Percentiles rank a stretch among this genome's conserved stretches.
These are phyloP conservation scores for Exophiala xenobiotica DNA, from an alignment of 2,329 filamentous ascomycete genomes.

Conservation along the genomic window DNA sequence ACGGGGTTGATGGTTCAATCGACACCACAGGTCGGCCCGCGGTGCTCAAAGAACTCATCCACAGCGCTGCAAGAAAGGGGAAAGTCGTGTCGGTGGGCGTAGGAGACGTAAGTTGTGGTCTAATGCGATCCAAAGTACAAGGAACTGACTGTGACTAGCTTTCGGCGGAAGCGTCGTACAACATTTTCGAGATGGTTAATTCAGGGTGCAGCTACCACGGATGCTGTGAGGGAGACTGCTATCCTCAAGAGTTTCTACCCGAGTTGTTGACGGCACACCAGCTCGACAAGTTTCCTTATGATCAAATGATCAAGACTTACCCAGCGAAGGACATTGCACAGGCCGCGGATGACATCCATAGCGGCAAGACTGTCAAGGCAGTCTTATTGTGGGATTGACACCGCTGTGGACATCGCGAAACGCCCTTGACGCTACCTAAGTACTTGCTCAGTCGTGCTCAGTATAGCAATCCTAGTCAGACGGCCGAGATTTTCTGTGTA, in stretches of 20 bases:
- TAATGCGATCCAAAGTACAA: not conserved
- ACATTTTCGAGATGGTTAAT: slow-evolving; percentile 29
- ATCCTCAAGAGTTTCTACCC: slow-evolving; percentile 29
- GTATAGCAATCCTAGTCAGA: too few species aligned
- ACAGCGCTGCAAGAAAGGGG: slow-evolving; percentile 28
- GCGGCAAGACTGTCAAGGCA: slow-evolving; percentile 34
- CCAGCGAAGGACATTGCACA: slow-evolving; percentile 35
- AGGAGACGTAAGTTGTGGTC: slow-evolving; percentile 19
- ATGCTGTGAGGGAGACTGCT: slow-evolving; percentile 28
- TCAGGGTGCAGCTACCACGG: slow-evolving; percentile 28
- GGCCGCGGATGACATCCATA: slow-evolving; percentile 33
- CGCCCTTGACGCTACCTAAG: too few species aligned
- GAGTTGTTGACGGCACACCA: slow-evolving; percentile 21
- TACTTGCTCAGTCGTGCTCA: too few species aligned
- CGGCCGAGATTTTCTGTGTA: too few species aligned
- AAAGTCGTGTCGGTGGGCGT: slow-evolving; percentile 30
- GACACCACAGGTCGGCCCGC: slow-evolving; percentile 27
- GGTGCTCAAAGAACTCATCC: slow-evolving; percentile 26
- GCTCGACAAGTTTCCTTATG: slow-evolving; percentile 48
- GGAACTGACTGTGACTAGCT: slow-evolving; percentile 16
- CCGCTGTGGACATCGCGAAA: not conserved
- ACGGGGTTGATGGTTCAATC: slow-evolving; percentile 28
- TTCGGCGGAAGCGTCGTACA: slow-evolving; percentile 22
- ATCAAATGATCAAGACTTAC: slow-evolving; percentile 48
- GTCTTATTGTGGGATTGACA: slow-evolving; percentile 34